Conservation (phyloP, 139 green algal genomes). For the Zygnema circumcarinatum region DNA sequence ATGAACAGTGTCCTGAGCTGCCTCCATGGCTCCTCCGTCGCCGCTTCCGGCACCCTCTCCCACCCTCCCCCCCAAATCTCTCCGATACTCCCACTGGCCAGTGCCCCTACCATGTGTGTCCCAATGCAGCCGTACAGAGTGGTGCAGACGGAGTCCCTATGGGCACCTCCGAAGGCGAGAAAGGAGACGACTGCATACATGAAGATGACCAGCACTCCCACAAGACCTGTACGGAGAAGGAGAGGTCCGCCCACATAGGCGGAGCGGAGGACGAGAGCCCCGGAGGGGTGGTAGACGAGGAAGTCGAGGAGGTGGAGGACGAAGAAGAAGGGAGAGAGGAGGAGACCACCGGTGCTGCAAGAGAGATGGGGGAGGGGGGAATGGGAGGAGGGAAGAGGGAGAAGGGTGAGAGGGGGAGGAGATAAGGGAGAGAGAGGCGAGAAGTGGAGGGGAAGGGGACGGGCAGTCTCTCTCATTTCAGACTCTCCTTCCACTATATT, state of each 20-base stretch:
- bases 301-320: conserved; percentile 49
- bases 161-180: conserved; percentile 37
- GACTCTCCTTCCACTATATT: too few species aligned
- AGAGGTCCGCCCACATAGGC: conserved; percentile 42
- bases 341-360: conserved; percentile 18
- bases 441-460: too few species aligned
- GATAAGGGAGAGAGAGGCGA: too few species aligned
- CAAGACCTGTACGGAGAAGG: conserved; percentile 33
- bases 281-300: conserved; percentile 44
- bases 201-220: conserved; percentile 50
- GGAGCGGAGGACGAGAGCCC: conserved; percentile 38
- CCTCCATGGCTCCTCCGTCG: conserved; percentile 1
- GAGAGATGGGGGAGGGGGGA: too few species aligned
- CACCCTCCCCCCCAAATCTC: conserved; percentile 6
- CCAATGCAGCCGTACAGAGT: conserved; percentile 56
- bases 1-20: conserved; percentile 42
- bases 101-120: conserved; percentile 29
- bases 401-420: too few species aligned
- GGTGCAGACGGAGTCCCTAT: conserved; percentile 21
- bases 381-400: too few species aligned
- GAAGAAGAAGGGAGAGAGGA: conserved; percentile 50
- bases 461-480: too few species aligned
- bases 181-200: conserved; percentile 46
- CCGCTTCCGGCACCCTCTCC: conserved; percentile 23
- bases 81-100: conserved; percentile 9